A percentile compares a stretch with the other conserved stretches of the same genome.
Evolutionary conservation across 306 rosid species (phyloP).

Genomic region (Citrullus amarus): DNA sequence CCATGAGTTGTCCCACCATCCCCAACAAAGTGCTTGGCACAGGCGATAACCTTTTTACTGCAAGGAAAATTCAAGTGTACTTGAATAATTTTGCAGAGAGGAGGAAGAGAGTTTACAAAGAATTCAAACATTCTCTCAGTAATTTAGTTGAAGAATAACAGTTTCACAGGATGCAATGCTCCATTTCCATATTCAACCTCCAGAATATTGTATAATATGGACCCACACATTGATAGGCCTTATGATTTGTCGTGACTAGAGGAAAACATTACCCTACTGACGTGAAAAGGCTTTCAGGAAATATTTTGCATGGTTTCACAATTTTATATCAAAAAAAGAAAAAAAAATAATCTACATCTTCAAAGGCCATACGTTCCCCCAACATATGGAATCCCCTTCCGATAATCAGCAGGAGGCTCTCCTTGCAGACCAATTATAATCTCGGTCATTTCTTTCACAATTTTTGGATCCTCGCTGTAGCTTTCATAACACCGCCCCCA

Average conservation of each 20-base stretch:
- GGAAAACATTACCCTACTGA: not conserved
- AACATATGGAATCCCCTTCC: conserved; percentile 68
- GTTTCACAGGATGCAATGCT: not conserved
- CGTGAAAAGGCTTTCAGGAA: not conserved
- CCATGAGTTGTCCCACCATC: conserved; percentile 91
- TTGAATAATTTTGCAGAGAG: not conserved
- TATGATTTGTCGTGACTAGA: not conserved
- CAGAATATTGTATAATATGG: not conserved
- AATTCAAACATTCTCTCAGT: not conserved
- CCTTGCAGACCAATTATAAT: conserved; percentile 91
- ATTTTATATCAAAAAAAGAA: not conserved
- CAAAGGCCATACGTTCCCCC: conserved; percentile 63
- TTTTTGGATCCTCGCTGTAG: conserved; percentile 80
- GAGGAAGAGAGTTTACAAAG: not conserved
- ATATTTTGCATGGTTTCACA: not conserved
- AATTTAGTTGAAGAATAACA: not conserved
- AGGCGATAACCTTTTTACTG: conserved; percentile 89
- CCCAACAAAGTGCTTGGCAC: conserved; percentile 96
- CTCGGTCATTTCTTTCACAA: conserved; percentile 73
- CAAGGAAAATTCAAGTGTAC: conserved; percentile 10
- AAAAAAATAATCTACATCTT: not conserved
- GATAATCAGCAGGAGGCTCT: conserved; percentile 42
- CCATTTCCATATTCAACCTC: not conserved
- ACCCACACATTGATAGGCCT: not conserved
- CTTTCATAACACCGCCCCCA: conserved; percentile 99